A percentile compares a stretch with the other conserved stretches of the same genome.
phyloP scores from a whole-genome alignment of 169 alveolate genomes.

The Plasmodium fragile region DNA sequence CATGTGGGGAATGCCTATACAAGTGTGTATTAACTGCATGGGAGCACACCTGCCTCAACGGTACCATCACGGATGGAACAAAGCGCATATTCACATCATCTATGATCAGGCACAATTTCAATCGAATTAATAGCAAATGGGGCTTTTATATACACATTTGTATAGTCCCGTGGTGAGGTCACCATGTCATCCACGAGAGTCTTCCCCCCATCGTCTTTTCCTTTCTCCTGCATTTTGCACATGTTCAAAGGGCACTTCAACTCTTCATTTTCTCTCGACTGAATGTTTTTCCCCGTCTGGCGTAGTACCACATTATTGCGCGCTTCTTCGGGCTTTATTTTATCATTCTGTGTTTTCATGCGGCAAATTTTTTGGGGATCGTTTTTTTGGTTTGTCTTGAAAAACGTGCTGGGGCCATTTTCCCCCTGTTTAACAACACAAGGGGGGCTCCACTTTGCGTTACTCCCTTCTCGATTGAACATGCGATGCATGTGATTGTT shows the following conservation, averaged over 20 bases:
- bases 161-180: background rate
- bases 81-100: background rate
- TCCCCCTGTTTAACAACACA: background rate
- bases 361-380: background rate
- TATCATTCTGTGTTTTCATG: background rate
- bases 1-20: background rate
- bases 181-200: background rate
- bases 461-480: background rate
- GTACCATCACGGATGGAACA: background rate
- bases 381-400: background rate
- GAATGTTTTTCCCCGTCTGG: background rate
- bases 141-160: background rate
- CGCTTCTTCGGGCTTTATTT: background rate
- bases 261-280: background rate
- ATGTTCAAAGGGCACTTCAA: background rate
- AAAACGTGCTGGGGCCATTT: background rate
- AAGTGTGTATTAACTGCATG: background rate
- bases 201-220: background rate
- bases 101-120: background rate
- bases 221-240: background rate
- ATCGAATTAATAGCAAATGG: slow-evolving; percentile 4
- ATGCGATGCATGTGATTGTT: background rate
- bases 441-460: background rate
- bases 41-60: background rate
- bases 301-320: background rate